Base-by-base conservation (phyloP, 2,329 filamentous ascomycete species). In the Rhinocladiella similis region DNA sequence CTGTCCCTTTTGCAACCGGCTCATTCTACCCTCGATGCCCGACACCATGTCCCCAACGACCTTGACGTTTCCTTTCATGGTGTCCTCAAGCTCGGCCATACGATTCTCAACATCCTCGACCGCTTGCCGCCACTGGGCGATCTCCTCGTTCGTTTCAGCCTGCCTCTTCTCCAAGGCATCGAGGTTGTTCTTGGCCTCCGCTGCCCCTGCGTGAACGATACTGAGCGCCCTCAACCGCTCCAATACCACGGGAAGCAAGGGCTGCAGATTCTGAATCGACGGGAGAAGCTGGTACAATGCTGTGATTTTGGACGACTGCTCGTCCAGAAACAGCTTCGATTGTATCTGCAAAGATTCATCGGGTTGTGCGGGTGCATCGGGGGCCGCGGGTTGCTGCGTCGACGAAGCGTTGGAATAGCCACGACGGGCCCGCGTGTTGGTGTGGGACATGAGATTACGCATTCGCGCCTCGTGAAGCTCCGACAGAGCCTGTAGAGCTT, bases 11-110 rank as follows among this genome's bases (percentile, higher is more conserved):
- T 50, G 25, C 22, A 54, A 43, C 14, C 16, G 38, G 1, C 20
- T 56, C 2, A 97, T 80, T 72, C 89, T 88, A 66, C 79, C 83
- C 75, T 97, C 93, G 53, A 99, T 74, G 54, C 88, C 90, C 72
- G 89, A 90, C 3, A 97, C 90, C 91, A 92, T 97, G 39, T 84
- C 85, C 64, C 93, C 89, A 60, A 97, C 87, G n/a, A 89, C 82
- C 66, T 88, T 86, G 72, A 92, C 86, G 72, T 99, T 99, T 49
- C 81, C 83, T 63, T 83, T 83, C 77, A 95, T 88, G 3, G 85
- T 81, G 25, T 77, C 77, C 68, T 89, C 87, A 3, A 88, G 86
- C 57, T 88, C 82, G 60, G 79, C 79, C 67, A 97, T 85, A 22
- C 88, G 86, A 53, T 78, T 77, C 72, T 97, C 92, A 18, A 97